Evolutionary conservation across 257 asterid species (phyloP).

Genomic region (Gentiana dahurica): DNA sequence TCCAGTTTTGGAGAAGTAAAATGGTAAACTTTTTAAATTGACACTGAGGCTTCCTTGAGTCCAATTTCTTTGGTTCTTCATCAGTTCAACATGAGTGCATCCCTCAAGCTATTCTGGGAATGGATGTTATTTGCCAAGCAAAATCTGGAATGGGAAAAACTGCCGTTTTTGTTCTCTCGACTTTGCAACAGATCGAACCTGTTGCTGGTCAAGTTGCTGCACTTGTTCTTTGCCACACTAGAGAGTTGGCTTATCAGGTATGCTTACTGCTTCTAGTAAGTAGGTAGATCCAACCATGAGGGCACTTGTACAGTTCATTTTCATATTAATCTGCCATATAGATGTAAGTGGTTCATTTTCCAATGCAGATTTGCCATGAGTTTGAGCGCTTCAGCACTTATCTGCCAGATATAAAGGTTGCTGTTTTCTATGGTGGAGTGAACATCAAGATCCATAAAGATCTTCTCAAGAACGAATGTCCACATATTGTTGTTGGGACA

Average conservation of each 20-base stretch:
- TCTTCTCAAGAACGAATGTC: slow-evolving; percentile 83
- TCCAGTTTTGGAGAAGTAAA: slow-evolving; percentile 72
- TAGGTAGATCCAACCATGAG: not conserved
- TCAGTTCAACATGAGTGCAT: slow-evolving; percentile 97
- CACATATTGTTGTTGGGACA: slow-evolving; percentile 86
- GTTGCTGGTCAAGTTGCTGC: slow-evolving; percentile 88
- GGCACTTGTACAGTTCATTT: not conserved
- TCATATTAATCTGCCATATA: not conserved
- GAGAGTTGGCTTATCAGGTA: slow-evolving; percentile 90
- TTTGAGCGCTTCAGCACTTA: slow-evolving; percentile 87
- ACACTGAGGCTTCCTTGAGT: slow-evolving; percentile 76
- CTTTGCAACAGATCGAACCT: slow-evolving; percentile 88
- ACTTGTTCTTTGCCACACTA: slow-evolving; percentile 70
- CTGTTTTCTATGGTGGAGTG: slow-evolving; percentile 89
- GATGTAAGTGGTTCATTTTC: slow-evolving; percentile 1
- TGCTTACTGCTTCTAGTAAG: not conserved
- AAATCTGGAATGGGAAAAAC: slow-evolving; percentile 98
- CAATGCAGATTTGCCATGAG: slow-evolving; percentile 72
- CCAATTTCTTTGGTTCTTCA: slow-evolving; percentile 75
- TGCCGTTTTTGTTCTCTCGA: slow-evolving; percentile 84
- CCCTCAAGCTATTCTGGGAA: slow-evolving; percentile 92
- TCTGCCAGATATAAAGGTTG: slow-evolving; percentile 64
- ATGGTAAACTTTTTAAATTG: slow-evolving; percentile 58
- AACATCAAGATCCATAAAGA: slow-evolving; percentile 70
- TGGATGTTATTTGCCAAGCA: slow-evolving; percentile 97